These are phyloP conservation scores for Neospermospora avenae DNA, from an alignment of 2,329 filamentous ascomycete species.

Conservation along the genomic window DNA sequence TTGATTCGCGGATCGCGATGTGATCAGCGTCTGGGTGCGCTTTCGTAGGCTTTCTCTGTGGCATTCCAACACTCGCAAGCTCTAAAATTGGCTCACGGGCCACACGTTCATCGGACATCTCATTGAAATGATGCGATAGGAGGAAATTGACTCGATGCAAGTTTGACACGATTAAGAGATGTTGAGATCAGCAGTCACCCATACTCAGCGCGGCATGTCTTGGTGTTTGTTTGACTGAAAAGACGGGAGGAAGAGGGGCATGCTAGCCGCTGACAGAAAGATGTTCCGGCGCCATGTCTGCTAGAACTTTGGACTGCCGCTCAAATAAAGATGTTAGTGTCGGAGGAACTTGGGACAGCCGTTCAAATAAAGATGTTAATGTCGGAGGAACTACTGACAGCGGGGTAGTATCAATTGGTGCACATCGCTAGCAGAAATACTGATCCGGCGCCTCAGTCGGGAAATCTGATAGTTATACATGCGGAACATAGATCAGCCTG, in stretches of 20 bases:
- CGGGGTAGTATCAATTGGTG: neutral
- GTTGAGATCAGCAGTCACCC: no score
- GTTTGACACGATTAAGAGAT: neutral
- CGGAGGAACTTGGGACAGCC: no score
- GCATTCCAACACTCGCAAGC: neutral
- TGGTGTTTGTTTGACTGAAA: neutral
- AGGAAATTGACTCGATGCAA: neutral
- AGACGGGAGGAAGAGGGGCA: neutral
- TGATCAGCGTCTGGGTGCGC: neutral
- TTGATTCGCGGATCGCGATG: neutral
- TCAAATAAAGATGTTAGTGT: neutral
- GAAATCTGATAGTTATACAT: no score
- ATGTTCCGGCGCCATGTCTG: neutral
- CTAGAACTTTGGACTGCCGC: neutral
- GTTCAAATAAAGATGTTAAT: no score
- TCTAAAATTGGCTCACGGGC: neutral
- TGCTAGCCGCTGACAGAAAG: neutral
- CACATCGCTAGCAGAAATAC: neutral
- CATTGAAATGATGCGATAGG: neutral
- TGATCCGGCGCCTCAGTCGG: constrained; percentile 3
- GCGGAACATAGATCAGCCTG: no score
- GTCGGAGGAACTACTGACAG: neutral
- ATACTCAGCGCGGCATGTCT: neutral
- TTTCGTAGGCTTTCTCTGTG: neutral
- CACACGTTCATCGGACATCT: neutral